Evolutionary conservation across 2,329 filamentous ascomycete species (phyloP).

Genomic region (Rugonectria rugulosa): DNA sequence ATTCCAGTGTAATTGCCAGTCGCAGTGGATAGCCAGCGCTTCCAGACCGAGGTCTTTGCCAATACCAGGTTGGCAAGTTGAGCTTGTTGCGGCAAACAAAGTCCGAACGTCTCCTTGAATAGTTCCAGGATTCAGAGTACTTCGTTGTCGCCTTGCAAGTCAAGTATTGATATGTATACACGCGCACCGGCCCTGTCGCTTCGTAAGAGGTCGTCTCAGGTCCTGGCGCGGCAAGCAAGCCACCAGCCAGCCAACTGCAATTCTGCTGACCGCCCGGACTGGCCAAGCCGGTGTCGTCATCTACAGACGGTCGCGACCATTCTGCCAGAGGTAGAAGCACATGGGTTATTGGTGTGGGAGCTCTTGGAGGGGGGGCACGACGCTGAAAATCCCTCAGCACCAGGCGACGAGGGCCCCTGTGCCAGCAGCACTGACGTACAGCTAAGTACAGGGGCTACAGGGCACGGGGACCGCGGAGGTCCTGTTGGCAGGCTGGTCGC

Average conservation of each 20-base stretch:
- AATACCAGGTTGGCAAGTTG: constrained; percentile 18
- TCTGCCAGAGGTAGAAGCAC: constrained; percentile 33
- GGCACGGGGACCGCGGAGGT: constrained; percentile 25
- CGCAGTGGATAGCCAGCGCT: constrained; percentile 3
- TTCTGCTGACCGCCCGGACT: constrained; percentile 40
- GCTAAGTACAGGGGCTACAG: constrained; percentile 35
- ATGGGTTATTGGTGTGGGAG: constrained; percentile 31
- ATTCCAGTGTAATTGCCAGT: neutral
- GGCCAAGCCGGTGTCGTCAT: constrained; percentile 39
- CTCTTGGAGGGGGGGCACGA: constrained; percentile 24
- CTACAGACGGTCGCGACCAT: constrained; percentile 24
- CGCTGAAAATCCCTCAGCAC: constrained; percentile 40
- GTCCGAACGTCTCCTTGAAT: constrained; percentile 19
- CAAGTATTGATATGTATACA: too few relatives aligned
- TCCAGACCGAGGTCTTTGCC: constrained; percentile 20
- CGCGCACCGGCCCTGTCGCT: neutral
- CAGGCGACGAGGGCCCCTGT: constrained; percentile 33
- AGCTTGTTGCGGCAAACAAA: constrained; percentile 12
- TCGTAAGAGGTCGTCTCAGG: neutral
- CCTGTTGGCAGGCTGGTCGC: constrained; percentile 10
- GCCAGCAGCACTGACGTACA: constrained; percentile 38
- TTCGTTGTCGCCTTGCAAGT: too few relatives aligned
- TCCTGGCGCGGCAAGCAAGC: constrained; percentile 1
- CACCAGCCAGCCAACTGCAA: constrained; percentile 32
- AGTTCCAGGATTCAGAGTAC: too few relatives aligned